Conservation (phyloP, 1,139 yeast genomes). For the Dujonia santamariae region DNA sequence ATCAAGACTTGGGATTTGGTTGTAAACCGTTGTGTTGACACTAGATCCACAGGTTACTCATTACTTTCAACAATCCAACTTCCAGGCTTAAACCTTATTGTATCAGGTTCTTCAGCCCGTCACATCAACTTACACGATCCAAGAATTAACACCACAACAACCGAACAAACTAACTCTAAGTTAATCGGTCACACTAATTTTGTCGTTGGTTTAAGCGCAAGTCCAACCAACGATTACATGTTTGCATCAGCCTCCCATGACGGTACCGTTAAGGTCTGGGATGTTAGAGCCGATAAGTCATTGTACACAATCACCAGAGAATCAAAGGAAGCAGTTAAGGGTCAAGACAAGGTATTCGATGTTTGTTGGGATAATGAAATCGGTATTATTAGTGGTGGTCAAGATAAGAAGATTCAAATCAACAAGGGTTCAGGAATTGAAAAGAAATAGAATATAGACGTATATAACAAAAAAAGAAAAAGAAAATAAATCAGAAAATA, state of each 20-base stretch:
- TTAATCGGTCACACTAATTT: constrained; percentile 89
- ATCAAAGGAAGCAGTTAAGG: constrained; percentile 34
- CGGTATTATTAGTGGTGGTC: constrained; percentile 92
- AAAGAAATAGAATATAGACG: constrained; percentile 27
- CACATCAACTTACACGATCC: constrained; percentile 95
- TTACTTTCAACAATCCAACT: constrained; percentile 72
- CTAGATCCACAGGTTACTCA: constrained; percentile 86
- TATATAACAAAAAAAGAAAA: constrained; percentile 2
- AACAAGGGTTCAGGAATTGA: constrained; percentile 53
- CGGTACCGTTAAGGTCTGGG: constrained; percentile 96
- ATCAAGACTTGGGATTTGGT: constrained; percentile 95
- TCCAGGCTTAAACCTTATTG: constrained; percentile 64
- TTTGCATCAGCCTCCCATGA: constrained; percentile 91
- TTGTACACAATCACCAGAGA: constrained; percentile 82
- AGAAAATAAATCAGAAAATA: too few species aligned
- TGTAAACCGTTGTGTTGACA: constrained; percentile 78
- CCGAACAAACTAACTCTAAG: constrained; percentile 51
- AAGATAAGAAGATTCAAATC: constrained; percentile 88
- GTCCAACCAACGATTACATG: constrained; percentile 76
- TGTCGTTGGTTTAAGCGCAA: constrained; percentile 73
- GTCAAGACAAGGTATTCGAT: constrained; percentile 69
- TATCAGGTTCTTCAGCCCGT: constrained; percentile 94
- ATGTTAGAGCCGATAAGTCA: constrained; percentile 82
- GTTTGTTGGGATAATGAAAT: constrained; percentile 79
- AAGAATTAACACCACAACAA: constrained; percentile 42